Evolutionary conservation across 129 eudicot genomes (phyloP), one percentile per base, ranked within the genome.

Genomic region (Escallonia rubra): DNA sequence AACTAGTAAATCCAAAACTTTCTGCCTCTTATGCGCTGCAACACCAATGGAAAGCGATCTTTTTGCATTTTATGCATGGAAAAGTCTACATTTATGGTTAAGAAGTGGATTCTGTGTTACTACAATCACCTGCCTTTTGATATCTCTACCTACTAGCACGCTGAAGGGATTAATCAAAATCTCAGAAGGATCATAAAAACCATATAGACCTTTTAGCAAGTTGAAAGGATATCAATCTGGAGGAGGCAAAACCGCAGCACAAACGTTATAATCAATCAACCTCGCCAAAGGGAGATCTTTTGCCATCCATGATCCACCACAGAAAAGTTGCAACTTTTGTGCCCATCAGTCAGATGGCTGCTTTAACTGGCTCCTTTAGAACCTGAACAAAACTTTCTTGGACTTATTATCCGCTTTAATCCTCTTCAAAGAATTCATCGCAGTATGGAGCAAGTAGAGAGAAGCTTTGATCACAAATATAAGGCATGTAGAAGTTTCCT

Each of bases 321-420:
- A 57, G 34, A 15, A 44, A 69, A 57, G 66, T 69, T 13, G 4
- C 40, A 69, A 57, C 45, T 69, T 69, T 68, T 43, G 46, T 63
- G 39, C 14, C 40, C 5, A 43, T 45, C 9, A 54, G 2, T 54
- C 43, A 43, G 55, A 44, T 41, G 41, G 55, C 41, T 57, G 47
- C 65, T 69, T 57, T 10, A 50, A 44, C 14, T 69, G 47, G 10
- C 23, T 69, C 49, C 64, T 42, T 40, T 7, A 6, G 39, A 41
- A 40, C 48, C 4, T 3, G 13, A 10, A 65, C 47, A 46, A 39
- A 23, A 1, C 44, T 5, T 64, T 10, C 16, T 12, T 50, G 9
- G 34, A 15, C 49, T 48, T 39, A 39, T 50, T 49, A 23, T 23
- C 34, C 34, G 34, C 34, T 23, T 23, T 23, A 0, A 23, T 23